These are phyloP conservation scores for Escovopsis sp. DNA, from an alignment of 2,329 filamentous ascomycete species.

Conservation along the genomic window DNA sequence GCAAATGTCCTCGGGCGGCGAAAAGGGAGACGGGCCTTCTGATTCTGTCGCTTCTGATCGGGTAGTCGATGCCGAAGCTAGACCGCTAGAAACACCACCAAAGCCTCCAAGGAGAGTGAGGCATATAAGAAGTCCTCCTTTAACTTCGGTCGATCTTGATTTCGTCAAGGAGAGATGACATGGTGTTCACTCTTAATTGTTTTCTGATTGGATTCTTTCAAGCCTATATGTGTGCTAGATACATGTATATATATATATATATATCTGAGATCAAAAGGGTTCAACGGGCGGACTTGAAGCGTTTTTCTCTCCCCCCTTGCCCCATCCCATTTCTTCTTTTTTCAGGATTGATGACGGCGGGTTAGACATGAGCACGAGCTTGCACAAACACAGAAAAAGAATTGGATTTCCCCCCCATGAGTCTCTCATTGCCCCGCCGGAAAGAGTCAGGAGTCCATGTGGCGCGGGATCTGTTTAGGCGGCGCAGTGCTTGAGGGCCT, in stretches of 20 bases:
- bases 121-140: slow-evolving; percentile 9
- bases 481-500: slow-evolving; percentile 39
- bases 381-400: not conserved
- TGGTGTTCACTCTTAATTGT: not conserved
- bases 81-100: not conserved
- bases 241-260: not conserved
- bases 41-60: slow-evolving; percentile 13
- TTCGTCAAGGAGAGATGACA: not conserved
- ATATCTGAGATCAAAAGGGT: too few relatives aligned
- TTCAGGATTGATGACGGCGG: not conserved
- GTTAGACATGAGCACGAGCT: not conserved
- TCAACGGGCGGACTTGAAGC: not conserved
- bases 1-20: slow-evolving; percentile 15
- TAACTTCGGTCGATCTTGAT: slow-evolving; percentile 11
- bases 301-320: not conserved
- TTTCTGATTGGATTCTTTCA: not conserved
- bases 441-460: too few relatives aligned
- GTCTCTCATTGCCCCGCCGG: not conserved
- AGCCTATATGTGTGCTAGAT: not conserved
- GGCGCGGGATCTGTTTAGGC: slow-evolving; percentile 6
- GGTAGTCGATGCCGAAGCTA: not conserved
- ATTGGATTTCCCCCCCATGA: slow-evolving; percentile 1
- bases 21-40: slow-evolving; percentile 17
- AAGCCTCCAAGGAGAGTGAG: slow-evolving; percentile 3
- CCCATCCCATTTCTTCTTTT: not conserved